Evolutionary conservation across 345 rosid species (phyloP), one percentile per base, ranked within the genome.

Genomic region (Fremontodendron californicum): DNA sequence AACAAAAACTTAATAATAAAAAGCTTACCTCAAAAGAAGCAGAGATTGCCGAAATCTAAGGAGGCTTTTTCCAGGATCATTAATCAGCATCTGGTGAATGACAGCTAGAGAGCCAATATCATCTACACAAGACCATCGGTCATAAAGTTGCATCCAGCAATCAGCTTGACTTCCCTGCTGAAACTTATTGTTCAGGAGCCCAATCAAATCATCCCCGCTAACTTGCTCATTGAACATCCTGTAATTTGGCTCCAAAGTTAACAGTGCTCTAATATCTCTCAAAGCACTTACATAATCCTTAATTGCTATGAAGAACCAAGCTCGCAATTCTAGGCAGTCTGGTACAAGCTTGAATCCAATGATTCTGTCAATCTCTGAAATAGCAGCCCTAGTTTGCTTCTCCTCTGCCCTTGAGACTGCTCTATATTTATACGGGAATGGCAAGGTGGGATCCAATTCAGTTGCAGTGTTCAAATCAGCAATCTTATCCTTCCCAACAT

Each of bases 51-150:
- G 89, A 81, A 95, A 95, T 81, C 89, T 78, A 67, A 95, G 81
- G 71, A 93, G 85, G 86, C 92, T 88, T 71, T 89, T 95, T 75
- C 80, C 82, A 1, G 97, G 97, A 78, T 93, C 98, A 78, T 86
- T 86, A 66, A 46, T 84, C 65, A 95, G 91, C 98, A 95, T 95
- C 84, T 89, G 94, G 81, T 92, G 92, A 79, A 91, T 86, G 84
- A 90, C 93, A 75, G 98, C 93, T 78, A 95, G 85, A 27, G 96
- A 92, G 35, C 93, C 99, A 64, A 93, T 84, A 82, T 95, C 99
- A 87, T 95, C 99, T 5, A 93, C 96, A n/a, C 86, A 87, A 72
- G 97, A 92, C 99, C 99, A 95, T 79, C 90, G 81, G 15, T 92
- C 97, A 64, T 90, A 92, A 77, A 95, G 94, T 78, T 84, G 89